Conservation (phyloP, 192 early-diverging fungal genomes). For the Coemansia sp. region DNA sequence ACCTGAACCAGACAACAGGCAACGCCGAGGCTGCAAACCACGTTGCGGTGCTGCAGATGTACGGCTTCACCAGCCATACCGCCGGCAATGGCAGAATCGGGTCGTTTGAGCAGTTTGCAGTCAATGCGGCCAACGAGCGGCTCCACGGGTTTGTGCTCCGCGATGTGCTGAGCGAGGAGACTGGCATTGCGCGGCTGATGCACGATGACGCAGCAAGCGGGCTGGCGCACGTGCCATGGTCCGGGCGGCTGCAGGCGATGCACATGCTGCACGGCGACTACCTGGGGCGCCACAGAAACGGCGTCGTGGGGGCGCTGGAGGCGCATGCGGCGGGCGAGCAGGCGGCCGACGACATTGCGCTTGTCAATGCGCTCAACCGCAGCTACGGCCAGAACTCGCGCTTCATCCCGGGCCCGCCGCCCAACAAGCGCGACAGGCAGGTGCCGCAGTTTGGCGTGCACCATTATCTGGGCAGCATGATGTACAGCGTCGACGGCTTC, state of each 20-base stretch:
- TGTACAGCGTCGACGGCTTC: conserved; percentile 81
- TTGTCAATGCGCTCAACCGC: conserved; percentile 57
- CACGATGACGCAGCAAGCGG: conserved; percentile 33
- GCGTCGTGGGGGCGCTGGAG: conserved; percentile 33
- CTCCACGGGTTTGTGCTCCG: conserved; percentile 53
- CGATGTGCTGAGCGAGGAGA: conserved; percentile 41
- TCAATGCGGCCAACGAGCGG: conserved; percentile 71
- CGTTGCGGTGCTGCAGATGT: conserved; percentile 86
- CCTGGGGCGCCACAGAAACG: conserved; percentile 17
- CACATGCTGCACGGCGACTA: conserved; percentile 41
- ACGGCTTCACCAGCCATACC: conserved; percentile 61
- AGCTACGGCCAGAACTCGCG: conserved; percentile 25
- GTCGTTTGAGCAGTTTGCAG: conserved; percentile 70
- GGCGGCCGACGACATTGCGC: conserved; percentile 60
- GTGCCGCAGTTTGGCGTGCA: conserved; percentile 68
- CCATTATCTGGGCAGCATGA: conserved; percentile 72
- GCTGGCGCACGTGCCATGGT: conserved; percentile 27
- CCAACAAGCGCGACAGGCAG: conserved; percentile 30
- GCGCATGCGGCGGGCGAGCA: conserved; percentile 46
- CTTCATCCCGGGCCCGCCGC: conserved; percentile 32
- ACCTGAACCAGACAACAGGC: conserved; percentile 77
- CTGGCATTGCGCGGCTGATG: conserved; percentile 32
- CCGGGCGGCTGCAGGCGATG: conserved; percentile 23
- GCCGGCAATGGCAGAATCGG: conserved; percentile 12
- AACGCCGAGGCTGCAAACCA: conserved; percentile 72